These are phyloP conservation scores for Hyaloperonospora brassicae DNA, from an alignment of 352 stramenopile species.

Conservation along the genomic window DNA sequence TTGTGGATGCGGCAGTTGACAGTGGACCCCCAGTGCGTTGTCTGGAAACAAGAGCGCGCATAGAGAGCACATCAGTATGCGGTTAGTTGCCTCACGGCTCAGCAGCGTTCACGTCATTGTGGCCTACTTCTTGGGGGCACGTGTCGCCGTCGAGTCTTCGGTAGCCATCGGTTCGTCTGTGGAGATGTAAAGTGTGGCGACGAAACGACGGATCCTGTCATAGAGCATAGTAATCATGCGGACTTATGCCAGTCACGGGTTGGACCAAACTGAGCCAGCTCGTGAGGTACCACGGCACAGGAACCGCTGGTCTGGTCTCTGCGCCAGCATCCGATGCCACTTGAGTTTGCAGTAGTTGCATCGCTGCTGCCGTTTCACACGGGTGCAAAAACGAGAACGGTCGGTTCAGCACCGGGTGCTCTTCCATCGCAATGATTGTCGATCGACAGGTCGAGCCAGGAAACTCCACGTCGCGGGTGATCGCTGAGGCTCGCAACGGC, in stretches of 20 bases:
- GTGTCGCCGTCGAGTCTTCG: background rate
- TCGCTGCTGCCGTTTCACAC: slow-evolving; percentile 62
- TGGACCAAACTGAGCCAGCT: slow-evolving; percentile 75
- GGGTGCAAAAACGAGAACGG: slow-evolving; percentile 73
- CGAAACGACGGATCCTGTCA: slow-evolving; percentile 4
- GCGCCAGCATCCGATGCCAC: background rate
- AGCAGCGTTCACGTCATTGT: background rate
- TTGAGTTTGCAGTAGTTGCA: slow-evolving; percentile 49
- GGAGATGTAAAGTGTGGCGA: background rate
- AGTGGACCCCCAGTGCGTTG: slow-evolving; percentile 9
- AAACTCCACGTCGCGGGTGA: slow-evolving; percentile 26
- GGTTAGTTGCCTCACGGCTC: background rate
- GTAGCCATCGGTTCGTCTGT: no score
- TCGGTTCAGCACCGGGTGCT: slow-evolving; percentile 57
- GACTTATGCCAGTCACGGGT: slow-evolving; percentile 47
- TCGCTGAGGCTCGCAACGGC: slow-evolving; percentile 14
- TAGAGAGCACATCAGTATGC: background rate
- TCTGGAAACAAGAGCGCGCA: slow-evolving; percentile 7
- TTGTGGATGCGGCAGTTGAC: background rate
- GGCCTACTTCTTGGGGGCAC: slow-evolving; percentile 24
- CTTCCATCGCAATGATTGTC: slow-evolving; percentile 50
- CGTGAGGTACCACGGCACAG: slow-evolving; percentile 36
- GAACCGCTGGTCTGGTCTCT: background rate
- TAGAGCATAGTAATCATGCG: slow-evolving; percentile 31
- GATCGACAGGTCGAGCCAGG: slow-evolving; percentile 27